Evolutionary conservation across 495 filamentous ascomycete species (phyloP).

Genomic region (Tuber umbilicatum): DNA sequence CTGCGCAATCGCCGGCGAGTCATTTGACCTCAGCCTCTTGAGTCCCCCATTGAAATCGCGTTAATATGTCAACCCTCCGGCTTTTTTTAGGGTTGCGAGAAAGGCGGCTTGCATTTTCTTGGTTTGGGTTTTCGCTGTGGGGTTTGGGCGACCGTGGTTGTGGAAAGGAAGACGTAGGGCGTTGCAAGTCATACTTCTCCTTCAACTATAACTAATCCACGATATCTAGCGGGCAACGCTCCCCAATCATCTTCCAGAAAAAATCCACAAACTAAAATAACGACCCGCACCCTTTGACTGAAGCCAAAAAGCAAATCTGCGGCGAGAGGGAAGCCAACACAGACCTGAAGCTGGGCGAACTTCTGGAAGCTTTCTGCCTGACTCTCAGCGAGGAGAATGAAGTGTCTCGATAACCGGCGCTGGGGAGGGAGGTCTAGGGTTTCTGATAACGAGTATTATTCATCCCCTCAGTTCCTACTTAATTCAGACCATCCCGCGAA

Average conservation of each 20-base stretch:
- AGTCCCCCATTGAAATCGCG: constrained; percentile 77
- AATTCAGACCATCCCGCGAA: no score
- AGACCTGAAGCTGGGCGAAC: constrained; percentile 81
- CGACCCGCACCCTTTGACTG: constrained; percentile 52
- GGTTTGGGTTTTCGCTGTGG: no score
- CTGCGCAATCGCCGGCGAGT: constrained; percentile 94
- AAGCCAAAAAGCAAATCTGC: constrained; percentile 62
- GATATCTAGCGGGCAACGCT: no score
- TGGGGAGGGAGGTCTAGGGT: constrained; percentile 63
- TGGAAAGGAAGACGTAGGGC: no score
- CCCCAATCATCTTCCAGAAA: not conserved
- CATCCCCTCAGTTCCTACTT: no score
- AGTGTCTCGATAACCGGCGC: no score
- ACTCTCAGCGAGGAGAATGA: constrained; percentile 88
- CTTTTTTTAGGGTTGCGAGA: constrained; percentile 98
- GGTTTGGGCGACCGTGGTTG: no score
- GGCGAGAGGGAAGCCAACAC: constrained; percentile 83
- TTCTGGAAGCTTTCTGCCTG: constrained; percentile 76
- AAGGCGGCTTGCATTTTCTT: no score
- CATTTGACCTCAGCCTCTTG: constrained; percentile 82
- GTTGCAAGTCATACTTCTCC: no score
- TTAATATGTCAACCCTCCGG: constrained; percentile 91
- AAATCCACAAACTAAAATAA: constrained; percentile 2
- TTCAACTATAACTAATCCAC: not conserved
- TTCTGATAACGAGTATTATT: constrained; percentile 62